Conservation (phyloP, 2,329 filamentous ascomycete species). For the Trichoderma citrinoviride region DNA sequence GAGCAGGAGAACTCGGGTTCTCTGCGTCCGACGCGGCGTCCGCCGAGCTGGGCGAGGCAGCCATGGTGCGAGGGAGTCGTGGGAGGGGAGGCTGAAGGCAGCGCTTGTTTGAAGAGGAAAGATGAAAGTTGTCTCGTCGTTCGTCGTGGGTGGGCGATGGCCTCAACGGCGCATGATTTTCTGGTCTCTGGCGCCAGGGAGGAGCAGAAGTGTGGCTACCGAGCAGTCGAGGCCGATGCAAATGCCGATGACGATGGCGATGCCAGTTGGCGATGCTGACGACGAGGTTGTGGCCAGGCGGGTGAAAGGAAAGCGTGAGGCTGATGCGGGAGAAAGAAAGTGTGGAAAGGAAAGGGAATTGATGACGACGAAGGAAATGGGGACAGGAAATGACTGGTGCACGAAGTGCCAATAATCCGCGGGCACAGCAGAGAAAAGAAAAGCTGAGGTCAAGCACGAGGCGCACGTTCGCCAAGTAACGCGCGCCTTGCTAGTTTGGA, state of each 20-base stretch:
- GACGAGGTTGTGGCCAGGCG: neutral
- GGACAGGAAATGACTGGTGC: neutral
- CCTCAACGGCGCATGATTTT: conserved; percentile 25
- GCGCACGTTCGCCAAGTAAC: conserved; percentile 1
- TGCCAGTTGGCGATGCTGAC: neutral
- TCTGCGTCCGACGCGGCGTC: conserved; percentile 47
- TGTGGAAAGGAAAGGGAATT: neutral
- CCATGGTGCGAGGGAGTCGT: conserved; percentile 33
- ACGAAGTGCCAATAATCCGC: no score
- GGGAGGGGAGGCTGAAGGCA: conserved; percentile 13
- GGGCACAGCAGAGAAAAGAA: neutral
- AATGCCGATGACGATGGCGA: conserved; percentile 2
- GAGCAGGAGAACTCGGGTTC: conserved; percentile 45
- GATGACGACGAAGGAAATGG: conserved; percentile 1
- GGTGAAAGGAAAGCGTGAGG: neutral
- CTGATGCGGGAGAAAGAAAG: neutral
- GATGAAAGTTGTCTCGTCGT: neutral
- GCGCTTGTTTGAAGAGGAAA: neutral
- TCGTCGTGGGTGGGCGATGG: conserved; percentile 16
- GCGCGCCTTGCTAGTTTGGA: conserved; percentile 3
- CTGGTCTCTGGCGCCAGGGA: neutral
- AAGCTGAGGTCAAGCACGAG: conserved; percentile 21
- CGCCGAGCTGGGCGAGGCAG: conserved; percentile 42
- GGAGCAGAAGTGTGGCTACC: neutral
- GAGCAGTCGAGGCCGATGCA: neutral